Conservation (phyloP, 2,329 filamentous ascomycete genomes). For the Microdochium paspali region DNA sequence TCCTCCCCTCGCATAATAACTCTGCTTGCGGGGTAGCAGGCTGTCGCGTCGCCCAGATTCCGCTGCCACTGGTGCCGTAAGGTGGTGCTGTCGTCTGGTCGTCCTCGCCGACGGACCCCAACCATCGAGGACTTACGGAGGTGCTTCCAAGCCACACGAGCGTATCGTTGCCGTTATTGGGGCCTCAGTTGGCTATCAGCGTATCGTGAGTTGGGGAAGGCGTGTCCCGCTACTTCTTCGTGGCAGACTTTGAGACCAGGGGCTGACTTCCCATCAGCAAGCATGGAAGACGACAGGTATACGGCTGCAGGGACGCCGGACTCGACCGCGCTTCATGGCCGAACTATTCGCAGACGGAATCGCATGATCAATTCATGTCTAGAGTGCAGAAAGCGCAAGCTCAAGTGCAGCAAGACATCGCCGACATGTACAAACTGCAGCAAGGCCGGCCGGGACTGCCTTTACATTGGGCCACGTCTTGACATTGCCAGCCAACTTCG, state of each 20-base stretch:
- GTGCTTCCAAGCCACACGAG: too few species aligned
- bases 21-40: not conserved
- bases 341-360: conserved; percentile 48
- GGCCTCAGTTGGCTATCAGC: too few species aligned
- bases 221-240: too few species aligned
- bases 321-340: conserved; percentile 6
- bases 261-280: not conserved
- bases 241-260: too few species aligned
- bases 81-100: too few species aligned
- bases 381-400: conserved; percentile 64
- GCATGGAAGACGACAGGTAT: not conserved
- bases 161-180: too few species aligned
- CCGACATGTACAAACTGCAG: conserved; percentile 62
- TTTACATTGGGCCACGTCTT: conserved; percentile 59
- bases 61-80: too few species aligned
- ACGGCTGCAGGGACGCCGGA: not conserved
- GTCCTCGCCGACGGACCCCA: too few species aligned
- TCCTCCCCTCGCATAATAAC: not conserved
- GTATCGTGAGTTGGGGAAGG: too few species aligned
- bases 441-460: conserved; percentile 41
- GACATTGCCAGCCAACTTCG: conserved; percentile 61
- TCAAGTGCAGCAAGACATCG: conserved; percentile 63
- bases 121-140: too few species aligned
- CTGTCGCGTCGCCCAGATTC: not conserved
- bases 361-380: conserved; percentile 61